Base-by-base conservation (phyloP, 306 rosid species). In the Cucumis melo region DNA sequence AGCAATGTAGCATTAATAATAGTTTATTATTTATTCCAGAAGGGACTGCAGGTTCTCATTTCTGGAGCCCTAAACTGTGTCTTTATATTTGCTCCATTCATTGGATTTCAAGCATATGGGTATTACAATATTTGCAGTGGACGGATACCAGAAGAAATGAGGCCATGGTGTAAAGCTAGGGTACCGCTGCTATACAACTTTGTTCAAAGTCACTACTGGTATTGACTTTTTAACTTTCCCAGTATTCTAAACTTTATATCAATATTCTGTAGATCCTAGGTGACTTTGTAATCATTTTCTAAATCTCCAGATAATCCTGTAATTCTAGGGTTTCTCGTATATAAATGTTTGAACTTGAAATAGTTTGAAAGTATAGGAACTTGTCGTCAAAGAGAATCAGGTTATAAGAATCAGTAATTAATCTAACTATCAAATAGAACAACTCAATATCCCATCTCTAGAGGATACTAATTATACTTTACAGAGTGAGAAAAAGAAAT, bases 141-240 rank as follows among this genome's bases (percentile, higher is more conserved):
- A 51, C 91, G 73, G 55, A 77, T 34, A 80, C 88, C 82, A 59
- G 83, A 87, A 79, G 86, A 87, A 77, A 56, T 44, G 83, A 89
- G 96, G 79, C 95, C 97, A 44, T 94, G 98, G 97, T 94, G 97
- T 87, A 94, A 90, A 83, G 95, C 91, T 81, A 85, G 89, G 76
- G 82, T 94, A 27, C 97, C 98, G 2, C 60, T 91, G 77, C 86
- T 90, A 59, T 91, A 94, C 87, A 90, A 89, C 71, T 91, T 81
- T 81, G 89, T 93, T 83, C 98, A 93, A 85, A 88, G 90, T 82
- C 92, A 82, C 86, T 94, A 94, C 74, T 94, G 98, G 97, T 94
- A 91, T 76, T 86, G 64, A 67, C 73, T 63, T 79, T 34, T 83
- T 50, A 51, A 71, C 75, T 71, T 71, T 42, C 56, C 36, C 36